Conservation (phyloP, 2,329 filamentous ascomycete genomes). For the Cordyceps pruinosa region DNA sequence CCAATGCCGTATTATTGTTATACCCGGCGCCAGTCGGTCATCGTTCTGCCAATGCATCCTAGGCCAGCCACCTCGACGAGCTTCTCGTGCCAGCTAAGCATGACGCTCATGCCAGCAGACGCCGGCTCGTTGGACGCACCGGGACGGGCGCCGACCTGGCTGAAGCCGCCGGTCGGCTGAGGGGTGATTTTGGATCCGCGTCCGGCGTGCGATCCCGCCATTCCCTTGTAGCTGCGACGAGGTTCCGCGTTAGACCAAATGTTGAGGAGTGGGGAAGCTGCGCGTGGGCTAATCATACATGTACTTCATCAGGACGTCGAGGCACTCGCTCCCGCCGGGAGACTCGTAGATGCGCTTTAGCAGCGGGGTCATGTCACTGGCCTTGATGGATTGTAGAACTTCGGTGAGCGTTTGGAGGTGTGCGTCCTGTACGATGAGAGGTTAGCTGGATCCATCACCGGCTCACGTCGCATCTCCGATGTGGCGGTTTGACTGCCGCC, state of each 20-base stretch:
- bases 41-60: slow-evolving; percentile 85
- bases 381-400: slow-evolving; percentile 92
- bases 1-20: slow-evolving; percentile 15
- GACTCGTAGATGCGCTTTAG: slow-evolving; percentile 73
- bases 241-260: neutral
- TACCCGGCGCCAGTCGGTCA: slow-evolving; percentile 89
- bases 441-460: neutral
- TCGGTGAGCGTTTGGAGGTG: slow-evolving; percentile 86
- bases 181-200: slow-evolving; percentile 46
- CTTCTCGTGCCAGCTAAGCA: slow-evolving; percentile 99
- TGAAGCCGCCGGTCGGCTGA: slow-evolving; percentile 75
- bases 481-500: too few species aligned
- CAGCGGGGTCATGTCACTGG: slow-evolving; percentile 88
- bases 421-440: slow-evolving; percentile 54
- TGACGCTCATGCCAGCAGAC: slow-evolving; percentile 87
- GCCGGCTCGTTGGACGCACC: slow-evolving; percentile 57
- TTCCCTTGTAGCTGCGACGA: slow-evolving; percentile 73
- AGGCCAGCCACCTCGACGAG: slow-evolving; percentile 87
- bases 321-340: slow-evolving; percentile 72
- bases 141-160: slow-evolving; percentile 60
- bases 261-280: neutral
- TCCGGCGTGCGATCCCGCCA: slow-evolving; percentile 41
- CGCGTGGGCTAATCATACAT: slow-evolving; percentile 52
- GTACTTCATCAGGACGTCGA: slow-evolving; percentile 97
- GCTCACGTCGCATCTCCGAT: neutral